phyloP scores from a whole-genome alignment of 2,329 filamentous ascomycete species.

The Aschersonia sp. region DNA sequence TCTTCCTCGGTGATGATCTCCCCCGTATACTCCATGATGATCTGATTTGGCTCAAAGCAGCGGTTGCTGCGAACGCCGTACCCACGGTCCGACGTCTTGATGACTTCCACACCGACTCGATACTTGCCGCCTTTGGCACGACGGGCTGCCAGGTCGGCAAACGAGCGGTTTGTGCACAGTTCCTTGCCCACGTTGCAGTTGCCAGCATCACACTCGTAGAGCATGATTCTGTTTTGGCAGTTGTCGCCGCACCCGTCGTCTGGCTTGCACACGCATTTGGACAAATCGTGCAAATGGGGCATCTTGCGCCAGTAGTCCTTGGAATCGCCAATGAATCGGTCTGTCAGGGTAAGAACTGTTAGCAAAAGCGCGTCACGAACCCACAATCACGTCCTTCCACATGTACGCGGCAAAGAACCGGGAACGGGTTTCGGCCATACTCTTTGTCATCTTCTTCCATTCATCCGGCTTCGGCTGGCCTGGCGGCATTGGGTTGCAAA shows the following conservation, averaged over 20 bases:
- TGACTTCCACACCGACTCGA: slow-evolving; percentile 84
- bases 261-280: slow-evolving; percentile 61
- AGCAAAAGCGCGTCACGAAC: slow-evolving; percentile 7
- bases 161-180: slow-evolving; percentile 73
- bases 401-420: no score
- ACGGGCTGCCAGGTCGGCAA: slow-evolving; percentile 63
- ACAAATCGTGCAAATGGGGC: slow-evolving; percentile 57
- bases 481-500: slow-evolving; percentile 74
- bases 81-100: slow-evolving; percentile 78
- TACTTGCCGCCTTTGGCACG: slow-evolving; percentile 70
- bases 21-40: slow-evolving; percentile 96
- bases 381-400: no score
- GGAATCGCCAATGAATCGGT: slow-evolving; percentile 82
- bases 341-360: slow-evolving; percentile 27
- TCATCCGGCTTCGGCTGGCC: slow-evolving; percentile 86
- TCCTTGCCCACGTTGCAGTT: slow-evolving; percentile 74
- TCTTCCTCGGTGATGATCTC: slow-evolving; percentile 95
- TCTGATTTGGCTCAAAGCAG: slow-evolving; percentile 75
- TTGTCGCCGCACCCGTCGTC: slow-evolving; percentile 75
- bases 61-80: slow-evolving; percentile 87
- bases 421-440: slow-evolving; percentile 33
- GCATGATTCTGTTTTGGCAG: slow-evolving; percentile 92
- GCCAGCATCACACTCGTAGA: slow-evolving; percentile 84
- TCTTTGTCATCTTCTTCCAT: slow-evolving; percentile 84
- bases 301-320: slow-evolving; percentile 67